Evolutionary conservation across 306 rosid species (phyloP), one percentile per base, ranked within the genome.

Genomic region (Dryas alaskensis): DNA sequence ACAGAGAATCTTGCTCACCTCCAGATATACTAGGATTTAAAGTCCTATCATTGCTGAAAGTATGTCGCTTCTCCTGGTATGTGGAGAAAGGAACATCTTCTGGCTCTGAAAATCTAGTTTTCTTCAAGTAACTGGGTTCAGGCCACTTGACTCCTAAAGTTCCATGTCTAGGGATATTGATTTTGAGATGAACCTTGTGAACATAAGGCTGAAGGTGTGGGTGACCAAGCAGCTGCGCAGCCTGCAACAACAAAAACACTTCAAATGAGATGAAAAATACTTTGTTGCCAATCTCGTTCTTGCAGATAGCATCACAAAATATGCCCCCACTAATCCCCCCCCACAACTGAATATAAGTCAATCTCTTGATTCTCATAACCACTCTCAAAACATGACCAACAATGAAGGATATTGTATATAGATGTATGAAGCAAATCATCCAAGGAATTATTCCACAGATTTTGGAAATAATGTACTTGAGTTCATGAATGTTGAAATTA

Each of bases 11-110:
- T 74, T 83, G 89, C 63, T 92, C 93, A 53, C 84, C 89, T 81
- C 91, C 96, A 72, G 97, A 95, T 60, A 92, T 65, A 47, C 89
- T 88, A 22, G 98, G 99, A 81, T 95, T 95, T 76, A 86, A 79
- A 53, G 88, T 83, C 81, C 98, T 85, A 14, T 90, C 90, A 70
- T 90, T 86, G 85, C 80, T 81, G 55, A 85, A 84, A 27, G 93
- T 87, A 83, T 79, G 80, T 58, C 84, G 77, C 83, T 73, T 95
- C 62, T 85, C 79, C 84, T 80, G 78, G 74, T 73, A 79, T 8
- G 70, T 69, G 59, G 79, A 73, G 72, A 50, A 65, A 48, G 83
- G 82, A 79, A 81, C 71, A 58, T 76, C 83, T 76, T 81, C 84
- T 17, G 86, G 83, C 82, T 81, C 88, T 43, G 87, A 80, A 86